Evolutionary conservation across 2,329 filamentous ascomycete species (phyloP).

Genomic region (Arthroderma sp.): DNA sequence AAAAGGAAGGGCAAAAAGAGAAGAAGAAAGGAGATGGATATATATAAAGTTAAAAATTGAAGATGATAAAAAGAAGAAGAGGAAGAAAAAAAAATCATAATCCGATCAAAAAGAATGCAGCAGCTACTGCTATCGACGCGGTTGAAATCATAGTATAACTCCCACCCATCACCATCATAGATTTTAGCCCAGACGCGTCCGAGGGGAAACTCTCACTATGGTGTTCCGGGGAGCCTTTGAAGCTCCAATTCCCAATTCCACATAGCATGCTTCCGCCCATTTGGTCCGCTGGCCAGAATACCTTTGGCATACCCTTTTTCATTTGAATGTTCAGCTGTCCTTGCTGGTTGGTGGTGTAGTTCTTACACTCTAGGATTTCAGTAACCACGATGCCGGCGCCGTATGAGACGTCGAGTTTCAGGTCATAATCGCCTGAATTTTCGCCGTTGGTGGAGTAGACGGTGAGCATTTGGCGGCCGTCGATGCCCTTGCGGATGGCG

Average conservation of each 20-base stretch:
- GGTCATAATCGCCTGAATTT: conserved; percentile 26
- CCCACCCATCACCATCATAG: no score
- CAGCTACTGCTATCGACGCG: no score
- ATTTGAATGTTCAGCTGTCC: conserved; percentile 13
- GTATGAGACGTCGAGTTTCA: conserved; percentile 37
- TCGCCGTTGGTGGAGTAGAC: conserved; percentile 33
- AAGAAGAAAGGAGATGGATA: no score
- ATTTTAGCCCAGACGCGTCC: no score
- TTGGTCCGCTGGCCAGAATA: conserved; percentile 14
- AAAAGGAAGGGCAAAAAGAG: no score
- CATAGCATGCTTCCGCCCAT: conserved; percentile 15
- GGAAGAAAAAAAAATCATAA: no score
- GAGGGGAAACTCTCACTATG: no score
- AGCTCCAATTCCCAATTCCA: conserved; percentile 2
- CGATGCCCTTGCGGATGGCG: conserved; percentile 30
- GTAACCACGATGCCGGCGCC: conserved; percentile 19
- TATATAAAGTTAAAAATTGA: no score
- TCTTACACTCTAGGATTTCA: conserved; percentile 26
- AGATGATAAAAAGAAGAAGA: no score
- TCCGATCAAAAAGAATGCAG: no score
- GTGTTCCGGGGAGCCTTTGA: no score
- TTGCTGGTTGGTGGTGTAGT: conserved; percentile 10
- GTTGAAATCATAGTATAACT: no score
- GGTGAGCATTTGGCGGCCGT: conserved; percentile 19
- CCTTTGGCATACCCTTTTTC: conserved; percentile 13